These are phyloP conservation scores for Vachellia collinsii DNA, from an alignment of 306 rosid genomes.

Conservation along the genomic window DNA sequence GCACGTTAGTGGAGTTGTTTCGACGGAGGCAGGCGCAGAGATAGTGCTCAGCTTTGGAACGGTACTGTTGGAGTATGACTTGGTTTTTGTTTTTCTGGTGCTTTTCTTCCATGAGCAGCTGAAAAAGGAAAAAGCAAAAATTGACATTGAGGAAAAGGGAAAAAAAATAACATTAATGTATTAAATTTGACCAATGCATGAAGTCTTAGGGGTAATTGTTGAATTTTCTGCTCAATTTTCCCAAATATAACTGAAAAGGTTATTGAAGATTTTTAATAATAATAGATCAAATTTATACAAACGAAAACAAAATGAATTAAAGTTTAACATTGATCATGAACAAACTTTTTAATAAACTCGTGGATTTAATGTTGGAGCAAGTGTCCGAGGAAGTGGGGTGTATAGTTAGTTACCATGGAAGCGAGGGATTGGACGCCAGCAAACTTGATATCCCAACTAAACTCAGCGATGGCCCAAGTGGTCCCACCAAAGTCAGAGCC, in stretches of 20 bases:
- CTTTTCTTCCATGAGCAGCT: constrained; percentile 66
- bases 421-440: constrained; percentile 75
- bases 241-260: not conserved
- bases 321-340: no score
- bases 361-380: not conserved
- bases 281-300: no score
- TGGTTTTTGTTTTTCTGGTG: constrained; percentile 45
- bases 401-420: constrained; percentile 51
- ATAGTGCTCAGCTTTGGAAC: constrained; percentile 65
- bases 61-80: constrained; percentile 54
- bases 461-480: constrained; percentile 79
- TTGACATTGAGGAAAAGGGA: no score
- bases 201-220: not conserved
- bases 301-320: no score
- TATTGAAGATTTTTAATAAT: not conserved
- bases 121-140: not conserved
- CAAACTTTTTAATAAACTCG: not conserved
- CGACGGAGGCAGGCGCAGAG: constrained; percentile 68
- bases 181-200: not conserved
- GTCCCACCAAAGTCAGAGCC: constrained; percentile 69
- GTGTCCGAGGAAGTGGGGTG: not conserved
- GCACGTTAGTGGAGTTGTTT: constrained; percentile 57
- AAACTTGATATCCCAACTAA: constrained; percentile 85
- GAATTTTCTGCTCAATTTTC: not conserved
- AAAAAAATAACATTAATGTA: no score